Evolutionary conservation across 306 rosid species (phyloP).

Genomic region (Pueraria montana): DNA sequence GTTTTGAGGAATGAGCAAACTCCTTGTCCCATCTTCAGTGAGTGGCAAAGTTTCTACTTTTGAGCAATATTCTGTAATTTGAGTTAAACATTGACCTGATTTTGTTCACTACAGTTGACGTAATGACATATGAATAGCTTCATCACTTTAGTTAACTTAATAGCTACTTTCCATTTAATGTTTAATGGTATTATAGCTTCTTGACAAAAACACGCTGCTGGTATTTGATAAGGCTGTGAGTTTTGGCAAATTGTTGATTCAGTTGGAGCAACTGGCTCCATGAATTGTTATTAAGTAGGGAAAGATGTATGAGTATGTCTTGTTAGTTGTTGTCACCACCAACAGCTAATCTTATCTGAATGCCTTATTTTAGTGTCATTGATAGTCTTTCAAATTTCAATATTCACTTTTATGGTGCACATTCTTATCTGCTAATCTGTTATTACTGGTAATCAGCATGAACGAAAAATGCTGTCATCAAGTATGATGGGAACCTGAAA

Average conservation of each 20-base stretch:
- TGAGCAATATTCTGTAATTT: conserved; percentile 11
- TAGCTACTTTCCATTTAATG: conserved; percentile 11
- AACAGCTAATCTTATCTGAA: not conserved
- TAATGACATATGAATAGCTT: not conserved
- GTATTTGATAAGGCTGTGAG: not conserved
- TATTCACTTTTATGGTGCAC: not conserved
- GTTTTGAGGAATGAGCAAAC: conserved; percentile 92
- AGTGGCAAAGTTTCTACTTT: conserved; percentile 48
- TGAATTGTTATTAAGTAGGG: conserved; percentile 7
- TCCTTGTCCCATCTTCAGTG: conserved; percentile 86
- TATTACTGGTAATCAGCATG: not conserved
- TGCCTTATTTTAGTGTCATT: not conserved
- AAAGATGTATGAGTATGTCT: not conserved
- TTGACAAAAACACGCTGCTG: not conserved
- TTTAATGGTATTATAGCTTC: not conserved
- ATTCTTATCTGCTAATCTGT: conserved; percentile 5
- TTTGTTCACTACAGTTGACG: not conserved
- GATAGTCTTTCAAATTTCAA: conserved; percentile 2
- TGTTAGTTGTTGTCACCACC: not conserved
- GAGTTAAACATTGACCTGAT: conserved; percentile 2
- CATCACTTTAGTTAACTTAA: not conserved
- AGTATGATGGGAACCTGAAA: conserved; percentile 20
- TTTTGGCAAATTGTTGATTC: not conserved
- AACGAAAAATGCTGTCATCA: not conserved
- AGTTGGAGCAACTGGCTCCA: not conserved